Evolutionary conservation across 345 rosid species (phyloP), one percentile per base, ranked within the genome.

Genomic region (Iberis pinnata): DNA sequence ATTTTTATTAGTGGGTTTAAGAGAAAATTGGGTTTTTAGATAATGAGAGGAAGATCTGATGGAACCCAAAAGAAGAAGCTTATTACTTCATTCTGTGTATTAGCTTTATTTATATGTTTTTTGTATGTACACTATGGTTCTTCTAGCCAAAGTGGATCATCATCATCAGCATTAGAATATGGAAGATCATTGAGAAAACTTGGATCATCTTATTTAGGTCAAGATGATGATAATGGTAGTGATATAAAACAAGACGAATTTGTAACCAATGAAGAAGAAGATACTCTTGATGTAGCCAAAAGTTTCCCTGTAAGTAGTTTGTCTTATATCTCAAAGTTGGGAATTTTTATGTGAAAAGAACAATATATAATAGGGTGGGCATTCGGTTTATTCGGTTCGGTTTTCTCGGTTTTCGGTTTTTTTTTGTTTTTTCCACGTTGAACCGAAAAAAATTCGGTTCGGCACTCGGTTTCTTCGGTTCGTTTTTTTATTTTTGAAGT

Each of bases 31-130:
- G 4, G 49, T 15, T 22, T 22, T 65, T 58, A 1, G 49, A 67
- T 67, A 61, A 55, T 82, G 88, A 88, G 97, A 75, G 94, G 94
- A 73, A 88, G 95, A 79, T 60, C 90, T 43, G 95, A 88, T 48
- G 94, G 82, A 63, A 78, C 77, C 62, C 94, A 81, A 61, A 93
- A 83, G 87, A 88, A 80, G 81, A 80, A 86, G 44, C 54, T 93
- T 11, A 66, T 85, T 56, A 78, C 82, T 55, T 70, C 73, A 0
- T 43, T 82, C 36, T 75, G 83, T 65, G 55, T 70, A 10, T 69
- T 79, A 33, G 76, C 76, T 9, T 18, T 85, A 45, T 71, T 88
- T 71, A 73, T 86, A 45, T 83, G 81, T 24, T 88, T 86, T 63
- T 52, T 88, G 29, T 93, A 76, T 69, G 78, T 74, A 41, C 83